These are phyloP conservation scores for Stereocaulon alpinum DNA, from an alignment of 495 filamentous ascomycete genomes.

Conservation along the genomic window DNA sequence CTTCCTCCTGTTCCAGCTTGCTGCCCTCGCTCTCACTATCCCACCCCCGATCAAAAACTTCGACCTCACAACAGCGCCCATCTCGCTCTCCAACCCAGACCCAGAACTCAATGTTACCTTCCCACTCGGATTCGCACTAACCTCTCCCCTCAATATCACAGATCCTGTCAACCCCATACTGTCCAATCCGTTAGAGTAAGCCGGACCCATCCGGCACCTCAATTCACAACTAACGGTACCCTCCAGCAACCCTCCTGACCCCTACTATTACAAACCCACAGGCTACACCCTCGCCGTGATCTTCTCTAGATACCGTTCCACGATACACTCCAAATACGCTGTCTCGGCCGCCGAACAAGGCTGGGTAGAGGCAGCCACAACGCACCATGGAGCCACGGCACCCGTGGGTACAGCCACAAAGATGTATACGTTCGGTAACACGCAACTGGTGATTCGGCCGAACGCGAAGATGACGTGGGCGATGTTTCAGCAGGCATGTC, in stretches of 20 bases:
- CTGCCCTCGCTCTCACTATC: neutral
- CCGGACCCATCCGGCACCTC: neutral
- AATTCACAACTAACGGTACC: neutral
- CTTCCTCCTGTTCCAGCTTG: neutral
- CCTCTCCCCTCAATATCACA: no score
- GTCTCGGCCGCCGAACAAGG: neutral
- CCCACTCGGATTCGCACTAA: neutral
- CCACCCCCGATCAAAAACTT: neutral
- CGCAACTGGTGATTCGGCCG: neutral
- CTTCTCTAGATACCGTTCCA: neutral
- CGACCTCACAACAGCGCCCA: neutral
- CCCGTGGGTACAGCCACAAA: slow-evolving; percentile 1
- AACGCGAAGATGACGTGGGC: neutral
- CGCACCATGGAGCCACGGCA: neutral
- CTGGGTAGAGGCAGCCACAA: neutral
- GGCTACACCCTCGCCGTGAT: neutral
- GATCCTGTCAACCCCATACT: no score
- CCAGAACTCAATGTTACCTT: neutral
- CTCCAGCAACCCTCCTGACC: neutral
- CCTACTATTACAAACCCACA: neutral
- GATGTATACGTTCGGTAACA: neutral
- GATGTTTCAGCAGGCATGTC: neutral
- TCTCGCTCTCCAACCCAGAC: neutral
- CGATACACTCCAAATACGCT: neutral
- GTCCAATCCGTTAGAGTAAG: neutral